phyloP scores from a whole-genome alignment of 257 asterid species.

The Capsicum baccatum region DNA sequence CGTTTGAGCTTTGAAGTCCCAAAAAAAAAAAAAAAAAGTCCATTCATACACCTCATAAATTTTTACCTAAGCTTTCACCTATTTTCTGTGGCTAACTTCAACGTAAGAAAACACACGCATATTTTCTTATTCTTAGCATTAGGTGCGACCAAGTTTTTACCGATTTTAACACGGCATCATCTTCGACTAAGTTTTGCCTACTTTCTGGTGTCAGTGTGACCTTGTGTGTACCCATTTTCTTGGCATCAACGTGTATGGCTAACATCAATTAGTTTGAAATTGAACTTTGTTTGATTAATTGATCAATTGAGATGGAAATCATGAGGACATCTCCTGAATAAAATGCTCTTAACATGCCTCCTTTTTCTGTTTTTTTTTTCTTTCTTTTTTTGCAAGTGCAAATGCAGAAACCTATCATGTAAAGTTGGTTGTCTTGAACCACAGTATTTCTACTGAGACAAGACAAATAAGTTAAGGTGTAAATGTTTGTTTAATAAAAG shows the following conservation, averaged over 20 bases:
- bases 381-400: background rate
- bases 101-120: too few species aligned
- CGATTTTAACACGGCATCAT: background rate
- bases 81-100: too few species aligned
- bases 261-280: background rate
- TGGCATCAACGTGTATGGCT: background rate
- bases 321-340: background rate
- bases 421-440: constrained; percentile 7
- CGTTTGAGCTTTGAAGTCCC: too few species aligned
- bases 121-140: too few species aligned
- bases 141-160: background rate
- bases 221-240: background rate
- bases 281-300: background rate
- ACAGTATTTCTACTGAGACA: background rate
- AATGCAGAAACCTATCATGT: background rate
- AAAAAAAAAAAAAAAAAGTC: too few species aligned
- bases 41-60: too few species aligned
- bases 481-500: too few species aligned
- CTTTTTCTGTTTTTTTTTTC: too few species aligned
- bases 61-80: too few species aligned
- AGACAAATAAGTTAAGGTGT: background rate
- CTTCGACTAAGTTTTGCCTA: too few species aligned
- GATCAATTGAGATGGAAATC: background rate
- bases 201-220: background rate
- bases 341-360: background rate